phyloP scores from a whole-genome alignment of 192 early-diverging fungal species.

The Coemansia sp. region DNA sequence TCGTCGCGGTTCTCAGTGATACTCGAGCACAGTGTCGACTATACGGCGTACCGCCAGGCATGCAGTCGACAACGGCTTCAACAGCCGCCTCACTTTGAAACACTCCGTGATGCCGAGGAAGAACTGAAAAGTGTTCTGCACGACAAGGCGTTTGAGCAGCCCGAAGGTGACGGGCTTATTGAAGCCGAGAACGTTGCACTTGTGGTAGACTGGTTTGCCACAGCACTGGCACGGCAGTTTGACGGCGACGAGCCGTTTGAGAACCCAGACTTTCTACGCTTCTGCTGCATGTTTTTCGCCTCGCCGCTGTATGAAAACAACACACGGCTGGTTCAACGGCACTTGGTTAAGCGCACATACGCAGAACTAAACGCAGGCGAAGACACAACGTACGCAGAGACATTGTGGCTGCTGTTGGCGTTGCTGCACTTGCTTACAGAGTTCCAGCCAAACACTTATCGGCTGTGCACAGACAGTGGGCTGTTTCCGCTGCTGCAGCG shows the following conservation, averaged over 20 bases:
- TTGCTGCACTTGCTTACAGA: constrained; percentile 43
- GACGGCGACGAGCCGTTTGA: constrained; percentile 49
- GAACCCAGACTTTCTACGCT: constrained; percentile 45
- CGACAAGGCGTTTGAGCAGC: constrained; percentile 30
- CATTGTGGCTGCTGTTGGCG: constrained; percentile 48
- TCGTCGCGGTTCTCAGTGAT: constrained; percentile 50
- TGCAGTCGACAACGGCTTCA: constrained; percentile 25
- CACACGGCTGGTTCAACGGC: constrained; percentile 46
- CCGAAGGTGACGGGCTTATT: constrained; percentile 8
- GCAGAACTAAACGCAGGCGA: constrained; percentile 35
- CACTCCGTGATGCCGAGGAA: constrained; percentile 38
- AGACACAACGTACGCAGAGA: constrained; percentile 17
- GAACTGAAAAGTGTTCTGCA: constrained; percentile 46
- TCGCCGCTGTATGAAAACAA: constrained; percentile 54
- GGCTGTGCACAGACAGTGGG: constrained; percentile 46
- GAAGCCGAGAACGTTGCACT: constrained; percentile 49
- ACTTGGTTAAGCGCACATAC: constrained; percentile 48
- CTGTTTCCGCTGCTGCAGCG: constrained; percentile 47
- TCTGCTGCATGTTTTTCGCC: constrained; percentile 55
- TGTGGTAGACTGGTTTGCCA: constrained; percentile 49
- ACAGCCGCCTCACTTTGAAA: constrained; percentile 47
- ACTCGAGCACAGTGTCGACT: constrained; percentile 47
- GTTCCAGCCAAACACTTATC: constrained; percentile 44
- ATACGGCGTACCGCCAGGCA: constrained; percentile 34
- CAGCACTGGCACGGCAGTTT: constrained; percentile 41